phyloP scores from a whole-genome alignment of 108 stramenopile species.

The Cyclostephanos invisitatus region DNA sequence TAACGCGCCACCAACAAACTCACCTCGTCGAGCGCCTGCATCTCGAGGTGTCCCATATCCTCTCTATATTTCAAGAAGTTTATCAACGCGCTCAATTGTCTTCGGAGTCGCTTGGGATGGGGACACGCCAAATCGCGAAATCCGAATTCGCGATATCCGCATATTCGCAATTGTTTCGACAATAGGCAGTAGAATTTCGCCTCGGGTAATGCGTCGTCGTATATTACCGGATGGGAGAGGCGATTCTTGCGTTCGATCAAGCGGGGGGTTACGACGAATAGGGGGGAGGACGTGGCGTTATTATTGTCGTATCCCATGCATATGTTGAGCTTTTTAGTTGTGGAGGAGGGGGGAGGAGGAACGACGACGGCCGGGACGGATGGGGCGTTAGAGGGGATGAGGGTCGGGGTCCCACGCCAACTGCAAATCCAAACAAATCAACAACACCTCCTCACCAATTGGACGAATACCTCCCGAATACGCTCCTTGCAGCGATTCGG shows the following conservation, averaged over 20 bases:
- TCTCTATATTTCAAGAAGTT: slow-evolving; percentile 96
- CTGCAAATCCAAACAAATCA: too few relatives aligned
- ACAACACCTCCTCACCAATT: too few relatives aligned
- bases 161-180: slow-evolving; percentile 80
- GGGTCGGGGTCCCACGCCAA: too few relatives aligned
- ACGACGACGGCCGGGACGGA: too few relatives aligned
- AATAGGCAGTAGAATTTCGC: slow-evolving; percentile 78
- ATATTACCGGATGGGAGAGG: slow-evolving; percentile 74
- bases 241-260: slow-evolving; percentile 12
- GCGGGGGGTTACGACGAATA: not conserved
- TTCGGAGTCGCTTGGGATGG: slow-evolving; percentile 66
- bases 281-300: too few relatives aligned
- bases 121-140: slow-evolving; percentile 86
- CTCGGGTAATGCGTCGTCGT: slow-evolving; percentile 84
- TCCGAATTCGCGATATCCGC: slow-evolving; percentile 88
- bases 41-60: slow-evolving; percentile 73
- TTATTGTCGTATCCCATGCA: slow-evolving; percentile 49
- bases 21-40: slow-evolving; percentile 55
- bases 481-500: slow-evolving; percentile 82
- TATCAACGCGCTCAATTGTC: slow-evolving; percentile 90
- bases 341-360: not conserved
- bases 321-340: slow-evolving; percentile 41
- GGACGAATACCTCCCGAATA: slow-evolving; percentile 72
- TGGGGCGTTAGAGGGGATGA: too few relatives aligned
- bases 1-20: too few relatives aligned